A percentile compares a stretch with the other conserved stretches of the same genome.
These are phyloP conservation scores for Gracilaria gracilis DNA, from an alignment of 23 red algal species.

Conservation along the genomic window DNA sequence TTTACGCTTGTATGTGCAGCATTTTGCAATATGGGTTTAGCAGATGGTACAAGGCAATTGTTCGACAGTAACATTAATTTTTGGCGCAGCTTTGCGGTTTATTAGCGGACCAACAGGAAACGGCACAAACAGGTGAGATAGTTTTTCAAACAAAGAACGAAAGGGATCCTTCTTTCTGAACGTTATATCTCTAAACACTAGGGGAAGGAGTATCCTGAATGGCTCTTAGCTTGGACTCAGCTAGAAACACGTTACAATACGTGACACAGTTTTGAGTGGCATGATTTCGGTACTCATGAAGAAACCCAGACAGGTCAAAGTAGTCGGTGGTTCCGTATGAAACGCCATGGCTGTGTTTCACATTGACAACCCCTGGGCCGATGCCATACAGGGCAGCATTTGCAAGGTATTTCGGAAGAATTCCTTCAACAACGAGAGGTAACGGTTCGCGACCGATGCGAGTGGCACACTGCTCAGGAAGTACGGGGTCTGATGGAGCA, in stretches of 20 bases:
- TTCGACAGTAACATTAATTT: constrained; percentile 48
- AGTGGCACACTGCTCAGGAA: not conserved
- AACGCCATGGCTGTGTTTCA: constrained; percentile 27
- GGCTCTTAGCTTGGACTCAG: constrained; percentile 7
- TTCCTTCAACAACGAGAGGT: constrained; percentile 27
- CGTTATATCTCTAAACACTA: not conserved
- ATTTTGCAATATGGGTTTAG: too few species aligned
- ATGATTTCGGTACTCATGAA: constrained; percentile 44
- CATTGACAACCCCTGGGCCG: constrained; percentile 44
- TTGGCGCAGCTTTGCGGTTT: not conserved
- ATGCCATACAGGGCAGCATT: constrained; percentile 47
- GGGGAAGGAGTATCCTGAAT: not conserved
- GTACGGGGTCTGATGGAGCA: not conserved
- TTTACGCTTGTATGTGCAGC: too few species aligned
- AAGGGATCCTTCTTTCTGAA: constrained; percentile 46
- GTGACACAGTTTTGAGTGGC: constrained; percentile 8
- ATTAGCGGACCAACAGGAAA: constrained; percentile 22
- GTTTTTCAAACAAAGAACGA: constrained; percentile 31
- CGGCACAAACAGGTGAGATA: constrained; percentile 14
- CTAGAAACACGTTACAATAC: constrained; percentile 39
- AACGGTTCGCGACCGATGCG: constrained; percentile 4
- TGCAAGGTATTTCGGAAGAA: constrained; percentile 40
- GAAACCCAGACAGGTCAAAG: constrained; percentile 50
- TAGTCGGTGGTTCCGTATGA: constrained; percentile 33
- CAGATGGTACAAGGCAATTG: not conserved